Conservation (phyloP, 345 rosid genomes). For the Lagerstroemia speciosa region DNA sequence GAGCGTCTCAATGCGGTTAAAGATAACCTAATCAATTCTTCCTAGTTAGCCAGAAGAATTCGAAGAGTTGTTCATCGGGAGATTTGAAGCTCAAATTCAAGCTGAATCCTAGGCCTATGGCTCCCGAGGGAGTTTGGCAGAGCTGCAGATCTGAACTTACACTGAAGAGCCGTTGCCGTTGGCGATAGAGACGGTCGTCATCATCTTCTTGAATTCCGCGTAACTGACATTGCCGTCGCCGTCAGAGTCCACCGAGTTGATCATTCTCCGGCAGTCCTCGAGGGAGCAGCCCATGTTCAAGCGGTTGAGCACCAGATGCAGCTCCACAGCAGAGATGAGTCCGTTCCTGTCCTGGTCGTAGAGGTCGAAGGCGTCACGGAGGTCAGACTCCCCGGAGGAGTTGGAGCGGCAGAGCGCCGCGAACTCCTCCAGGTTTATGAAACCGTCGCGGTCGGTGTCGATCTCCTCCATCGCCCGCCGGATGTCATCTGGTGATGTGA, state of each 20-base stretch:
- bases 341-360: conserved; percentile 80
- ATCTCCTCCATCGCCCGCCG: conserved; percentile 55
- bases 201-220: conserved; percentile 75
- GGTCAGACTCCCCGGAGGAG: conserved; percentile 36
- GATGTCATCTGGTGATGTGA: conserved; percentile 36
- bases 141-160: background rate
- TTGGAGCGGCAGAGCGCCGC: conserved; percentile 44
- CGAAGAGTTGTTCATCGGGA: background rate
- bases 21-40: background rate
- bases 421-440: conserved; percentile 57
- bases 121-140: too few relatives aligned
- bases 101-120: background rate
- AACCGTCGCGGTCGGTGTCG: conserved; percentile 72
- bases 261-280: conserved; percentile 63
- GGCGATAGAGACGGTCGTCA: conserved; percentile 20
- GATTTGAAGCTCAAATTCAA: background rate
- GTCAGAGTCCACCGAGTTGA: conserved; percentile 61
- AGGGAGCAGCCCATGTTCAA: conserved; percentile 55
- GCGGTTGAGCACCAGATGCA: conserved; percentile 56
- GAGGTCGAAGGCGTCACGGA: conserved; percentile 77
- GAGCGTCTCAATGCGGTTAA: too few relatives aligned
- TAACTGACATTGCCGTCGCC: conserved; percentile 86
- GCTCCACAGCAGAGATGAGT: conserved; percentile 58
- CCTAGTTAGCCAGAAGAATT: background rate
- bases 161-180: background rate